Conservation (phyloP, 2,329 filamentous ascomycete genomes). For the Xylariaceae sp. region DNA sequence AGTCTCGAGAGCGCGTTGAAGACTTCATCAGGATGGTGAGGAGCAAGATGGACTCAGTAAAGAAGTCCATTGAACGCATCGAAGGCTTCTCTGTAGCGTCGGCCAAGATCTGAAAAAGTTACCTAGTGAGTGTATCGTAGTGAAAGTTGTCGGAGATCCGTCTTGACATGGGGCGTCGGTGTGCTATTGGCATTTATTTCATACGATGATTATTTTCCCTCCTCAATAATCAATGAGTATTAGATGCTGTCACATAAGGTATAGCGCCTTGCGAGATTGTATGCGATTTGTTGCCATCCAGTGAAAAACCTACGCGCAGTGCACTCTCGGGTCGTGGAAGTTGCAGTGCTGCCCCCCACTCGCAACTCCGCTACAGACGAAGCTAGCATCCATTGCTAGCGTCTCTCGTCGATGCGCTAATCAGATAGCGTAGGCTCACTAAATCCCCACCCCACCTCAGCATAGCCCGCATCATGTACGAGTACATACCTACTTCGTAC, state of each 20-base stretch:
- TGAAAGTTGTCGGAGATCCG: too few species aligned
- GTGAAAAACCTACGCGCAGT: too few species aligned
- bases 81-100: not conserved
- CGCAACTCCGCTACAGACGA: not conserved
- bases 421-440: not conserved
- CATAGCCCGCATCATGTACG: not conserved
- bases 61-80: not conserved
- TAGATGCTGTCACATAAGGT: too few species aligned
- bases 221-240: too few species aligned
- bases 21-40: constrained; percentile 8
- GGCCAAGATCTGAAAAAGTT: too few species aligned
- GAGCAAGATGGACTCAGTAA: constrained; percentile 7
- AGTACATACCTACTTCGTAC: too few species aligned
- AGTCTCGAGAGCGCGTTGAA: constrained; percentile 33
- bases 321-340: not conserved
- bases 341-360: not conserved
- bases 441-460: not conserved
- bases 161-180: too few species aligned
- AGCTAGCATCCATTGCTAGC: not conserved
- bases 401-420: not conserved
- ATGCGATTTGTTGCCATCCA: too few species aligned
- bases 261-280: too few species aligned
- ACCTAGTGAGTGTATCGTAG: too few species aligned
- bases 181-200: too few species aligned
- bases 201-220: too few species aligned